Conservation (phyloP, 139 green algal genomes). For the Haematococcus lacustris region DNA sequence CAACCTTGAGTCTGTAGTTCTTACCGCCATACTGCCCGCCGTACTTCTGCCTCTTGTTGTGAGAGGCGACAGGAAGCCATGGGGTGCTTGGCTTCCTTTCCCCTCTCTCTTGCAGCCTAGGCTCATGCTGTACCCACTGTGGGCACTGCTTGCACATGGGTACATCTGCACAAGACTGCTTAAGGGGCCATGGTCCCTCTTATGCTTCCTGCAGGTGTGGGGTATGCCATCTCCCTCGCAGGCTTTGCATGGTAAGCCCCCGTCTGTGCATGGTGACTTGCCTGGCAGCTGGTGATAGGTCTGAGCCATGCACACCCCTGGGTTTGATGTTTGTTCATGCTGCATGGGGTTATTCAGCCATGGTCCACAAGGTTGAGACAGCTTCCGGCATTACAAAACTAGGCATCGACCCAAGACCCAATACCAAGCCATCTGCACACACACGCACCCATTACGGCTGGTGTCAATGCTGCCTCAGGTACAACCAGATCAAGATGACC, state of each 20-base stretch:
- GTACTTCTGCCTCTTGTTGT: too few relatives aligned
- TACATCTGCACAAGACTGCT: background rate
- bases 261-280: background rate
- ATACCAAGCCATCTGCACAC: background rate
- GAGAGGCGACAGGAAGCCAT: too few relatives aligned
- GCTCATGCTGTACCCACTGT: background rate
- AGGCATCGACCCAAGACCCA: background rate
- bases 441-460: background rate
- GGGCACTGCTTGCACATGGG: background rate
- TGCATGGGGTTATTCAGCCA: background rate
- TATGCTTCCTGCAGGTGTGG: slow-evolving; percentile 12
- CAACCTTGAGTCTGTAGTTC: too few relatives aligned
- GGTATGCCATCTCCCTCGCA: slow-evolving; percentile 51
- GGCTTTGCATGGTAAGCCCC: slow-evolving; percentile 50
- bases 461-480: slow-evolving; percentile 15
- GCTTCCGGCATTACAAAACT: background rate
- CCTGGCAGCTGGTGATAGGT: background rate
- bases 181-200: background rate
- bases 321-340: background rate
- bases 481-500: slow-evolving; percentile 70
- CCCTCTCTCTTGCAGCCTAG: too few relatives aligned
- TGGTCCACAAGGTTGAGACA: background rate
- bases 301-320: background rate
- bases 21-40: too few relatives aligned
- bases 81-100: too few relatives aligned